phyloP scores from a whole-genome alignment of 2,329 filamentous ascomycete species.

The Fusarium coicis region DNA sequence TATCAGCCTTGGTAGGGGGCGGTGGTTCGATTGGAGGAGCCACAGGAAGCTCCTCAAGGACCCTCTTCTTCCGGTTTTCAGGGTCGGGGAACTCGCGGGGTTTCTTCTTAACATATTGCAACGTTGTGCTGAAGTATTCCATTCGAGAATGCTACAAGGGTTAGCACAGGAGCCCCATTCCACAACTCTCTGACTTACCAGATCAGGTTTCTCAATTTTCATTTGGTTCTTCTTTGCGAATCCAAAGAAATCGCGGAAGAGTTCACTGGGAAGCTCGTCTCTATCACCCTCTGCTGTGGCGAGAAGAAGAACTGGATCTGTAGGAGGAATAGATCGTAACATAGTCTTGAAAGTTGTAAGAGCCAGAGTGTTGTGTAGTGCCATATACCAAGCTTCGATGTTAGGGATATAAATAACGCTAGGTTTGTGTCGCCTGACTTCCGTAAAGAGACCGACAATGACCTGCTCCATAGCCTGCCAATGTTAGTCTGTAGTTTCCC shows the following conservation, averaged over 20 bases:
- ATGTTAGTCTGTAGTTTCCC: conserved; percentile 32
- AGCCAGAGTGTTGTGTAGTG: conserved; percentile 69
- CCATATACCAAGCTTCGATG: conserved; percentile 85
- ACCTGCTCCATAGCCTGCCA: conserved; percentile 80
- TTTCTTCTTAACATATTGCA: conserved; percentile 80
- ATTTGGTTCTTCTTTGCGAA: conserved; percentile 84
- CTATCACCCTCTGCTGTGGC: conserved; percentile 81
- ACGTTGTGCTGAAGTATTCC: conserved; percentile 82
- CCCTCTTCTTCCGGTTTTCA: conserved; percentile 84
- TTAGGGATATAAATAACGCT: conserved; percentile 95
- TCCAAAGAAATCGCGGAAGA: conserved; percentile 84
- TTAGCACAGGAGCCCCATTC: background rate
- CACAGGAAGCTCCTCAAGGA: conserved; percentile 79
- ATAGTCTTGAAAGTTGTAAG: conserved; percentile 87
- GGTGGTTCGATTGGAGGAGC: conserved; percentile 78
- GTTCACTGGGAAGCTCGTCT: conserved; percentile 68
- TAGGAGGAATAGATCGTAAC: conserved; percentile 84
- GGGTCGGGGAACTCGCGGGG: conserved; percentile 90
- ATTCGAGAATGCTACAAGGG: conserved; percentile 65
- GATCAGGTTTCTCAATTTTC: conserved; percentile 73
- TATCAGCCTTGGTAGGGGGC: conserved; percentile 78
- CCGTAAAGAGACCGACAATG: conserved; percentile 88
- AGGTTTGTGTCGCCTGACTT: conserved; percentile 93
- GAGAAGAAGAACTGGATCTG: conserved; percentile 87
- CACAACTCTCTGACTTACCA: conserved; percentile 56